Conservation (phyloP, 2,329 filamentous ascomycete genomes). For the Paraconiothyrium brasiliense region DNA sequence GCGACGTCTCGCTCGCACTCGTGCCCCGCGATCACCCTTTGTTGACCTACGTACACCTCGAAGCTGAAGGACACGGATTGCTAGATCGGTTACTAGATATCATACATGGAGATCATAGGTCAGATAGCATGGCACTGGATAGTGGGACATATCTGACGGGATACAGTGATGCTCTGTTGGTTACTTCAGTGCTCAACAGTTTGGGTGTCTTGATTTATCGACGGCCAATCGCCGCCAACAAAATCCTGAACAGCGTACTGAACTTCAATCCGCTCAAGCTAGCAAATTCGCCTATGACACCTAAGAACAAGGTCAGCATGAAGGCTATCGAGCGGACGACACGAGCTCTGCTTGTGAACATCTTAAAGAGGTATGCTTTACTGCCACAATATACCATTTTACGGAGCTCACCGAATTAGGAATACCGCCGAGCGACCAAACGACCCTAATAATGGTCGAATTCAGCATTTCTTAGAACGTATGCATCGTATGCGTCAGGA, state of each 20-base stretch:
- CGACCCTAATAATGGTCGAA: constrained; percentile 76
- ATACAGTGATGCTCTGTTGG: constrained; percentile 80
- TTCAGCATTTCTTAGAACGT: constrained; percentile 87
- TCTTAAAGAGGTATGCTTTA: constrained; percentile 74
- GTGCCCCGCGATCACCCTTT: constrained; percentile 84
- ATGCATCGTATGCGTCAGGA: constrained; percentile 81
- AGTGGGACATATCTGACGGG: constrained; percentile 35
- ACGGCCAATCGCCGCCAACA: constrained; percentile 81
- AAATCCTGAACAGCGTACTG: constrained; percentile 84
- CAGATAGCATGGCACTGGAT: constrained; percentile 49
- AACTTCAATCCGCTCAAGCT: constrained; percentile 92
- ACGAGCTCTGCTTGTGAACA: constrained; percentile 81
- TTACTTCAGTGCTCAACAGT: constrained; percentile 91
- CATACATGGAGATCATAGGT: constrained; percentile 88
- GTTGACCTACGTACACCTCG: constrained; percentile 80
- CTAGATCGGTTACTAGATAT: constrained; percentile 86
- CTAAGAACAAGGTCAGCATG: constrained; percentile 81
- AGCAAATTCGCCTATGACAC: constrained; percentile 78
- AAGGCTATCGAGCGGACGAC: constrained; percentile 96
- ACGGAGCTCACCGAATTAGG: constrained; percentile 55
- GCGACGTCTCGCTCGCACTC: constrained; percentile 86
- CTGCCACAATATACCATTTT: constrained; percentile 13
- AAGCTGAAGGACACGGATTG: constrained; percentile 91
- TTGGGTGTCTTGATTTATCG: constrained; percentile 83
- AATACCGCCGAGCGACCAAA: constrained; percentile 68